These are phyloP conservation scores for Cryptococcus depauperatus DNA, from an alignment of 1,284 basidiomycete genomes.

Conservation along the genomic window DNA sequence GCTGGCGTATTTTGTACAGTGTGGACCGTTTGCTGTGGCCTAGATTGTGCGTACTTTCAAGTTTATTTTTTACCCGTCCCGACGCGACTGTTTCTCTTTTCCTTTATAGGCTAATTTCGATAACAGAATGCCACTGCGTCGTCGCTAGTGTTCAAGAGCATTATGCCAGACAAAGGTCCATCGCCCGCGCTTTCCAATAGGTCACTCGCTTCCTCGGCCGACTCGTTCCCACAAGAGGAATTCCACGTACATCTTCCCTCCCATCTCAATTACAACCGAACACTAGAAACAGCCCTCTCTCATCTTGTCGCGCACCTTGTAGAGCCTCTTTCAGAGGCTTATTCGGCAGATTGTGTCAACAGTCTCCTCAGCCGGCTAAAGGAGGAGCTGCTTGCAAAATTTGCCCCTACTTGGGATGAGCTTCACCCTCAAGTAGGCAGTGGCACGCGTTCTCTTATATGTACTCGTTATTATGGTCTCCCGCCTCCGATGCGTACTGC, in stretches of 20 bases:
- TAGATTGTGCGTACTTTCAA: no score
- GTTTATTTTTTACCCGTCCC: no score
- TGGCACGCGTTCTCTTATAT: constrained; percentile 39
- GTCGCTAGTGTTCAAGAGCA: no score
- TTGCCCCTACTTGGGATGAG: constrained; percentile 35
- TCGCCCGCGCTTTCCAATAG: constrained; percentile 10
- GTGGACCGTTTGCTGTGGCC: no score
- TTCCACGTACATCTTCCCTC: not conserved
- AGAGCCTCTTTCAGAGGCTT: constrained; percentile 29
- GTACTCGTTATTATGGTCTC: constrained; percentile 24
- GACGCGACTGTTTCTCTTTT: no score
- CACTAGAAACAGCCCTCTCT: constrained; percentile 31
- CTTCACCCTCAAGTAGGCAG: constrained; percentile 30
- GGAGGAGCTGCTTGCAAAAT: constrained; percentile 17
- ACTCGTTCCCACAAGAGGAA: not conserved
- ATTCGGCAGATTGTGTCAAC: constrained; percentile 26
- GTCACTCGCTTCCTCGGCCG: not conserved
- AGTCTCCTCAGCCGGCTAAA: constrained; percentile 26
- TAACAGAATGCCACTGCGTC: no score
- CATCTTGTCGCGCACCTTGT: constrained; percentile 37
- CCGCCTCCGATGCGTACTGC: constrained; percentile 26
- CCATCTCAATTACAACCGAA: constrained; percentile 15
- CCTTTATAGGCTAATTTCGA: no score
- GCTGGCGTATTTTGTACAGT: no score
- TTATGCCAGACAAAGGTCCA: constrained; percentile 1